Evolutionary conservation across 192 early-diverging fungal species (phyloP).

Genomic region (Geranomyces michiganensis): DNA sequence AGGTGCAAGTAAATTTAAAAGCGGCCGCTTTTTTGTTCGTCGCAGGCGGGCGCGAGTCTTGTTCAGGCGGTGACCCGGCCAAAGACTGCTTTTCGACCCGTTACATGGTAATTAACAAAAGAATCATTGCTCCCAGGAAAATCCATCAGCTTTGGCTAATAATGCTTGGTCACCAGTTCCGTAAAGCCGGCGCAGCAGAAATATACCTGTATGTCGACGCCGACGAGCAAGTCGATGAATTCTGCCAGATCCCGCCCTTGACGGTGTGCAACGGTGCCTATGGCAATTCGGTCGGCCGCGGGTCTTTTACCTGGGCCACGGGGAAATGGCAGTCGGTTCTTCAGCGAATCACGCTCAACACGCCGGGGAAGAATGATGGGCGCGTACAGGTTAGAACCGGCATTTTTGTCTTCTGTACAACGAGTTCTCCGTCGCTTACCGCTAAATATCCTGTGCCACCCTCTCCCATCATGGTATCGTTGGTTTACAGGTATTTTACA

Average conservation of each 20-base stretch:
- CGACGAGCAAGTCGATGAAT: slow-evolving; percentile 7
- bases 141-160: no score
- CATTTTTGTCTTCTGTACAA: no score
- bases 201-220: slow-evolving; percentile 52
- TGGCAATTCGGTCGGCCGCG: slow-evolving; percentile 58
- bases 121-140: neutral
- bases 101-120: slow-evolving; percentile 36
- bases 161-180: no score
- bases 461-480: no score
- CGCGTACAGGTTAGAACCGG: slow-evolving; percentile 21
- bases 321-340: slow-evolving; percentile 52
- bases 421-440: no score
- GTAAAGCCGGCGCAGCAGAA: slow-evolving; percentile 52
- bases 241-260: slow-evolving; percentile 40
- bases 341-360: slow-evolving; percentile 48
- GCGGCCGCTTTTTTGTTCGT: no score
- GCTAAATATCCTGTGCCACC: no score
- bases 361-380: slow-evolving; percentile 22
- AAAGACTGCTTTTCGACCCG: slow-evolving; percentile 60
- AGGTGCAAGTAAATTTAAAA: no score
- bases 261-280: slow-evolving; percentile 53
- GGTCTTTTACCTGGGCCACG: slow-evolving; percentile 45
- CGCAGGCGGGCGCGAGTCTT: slow-evolving; percentile 42
- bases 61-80: slow-evolving; percentile 56
- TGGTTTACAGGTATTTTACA: neutral